Percentiles rank a stretch among this genome's conserved stretches.
These are phyloP conservation scores for Xylaria telfairii DNA, from an alignment of 495 filamentous ascomycete genomes.

Conservation along the genomic window DNA sequence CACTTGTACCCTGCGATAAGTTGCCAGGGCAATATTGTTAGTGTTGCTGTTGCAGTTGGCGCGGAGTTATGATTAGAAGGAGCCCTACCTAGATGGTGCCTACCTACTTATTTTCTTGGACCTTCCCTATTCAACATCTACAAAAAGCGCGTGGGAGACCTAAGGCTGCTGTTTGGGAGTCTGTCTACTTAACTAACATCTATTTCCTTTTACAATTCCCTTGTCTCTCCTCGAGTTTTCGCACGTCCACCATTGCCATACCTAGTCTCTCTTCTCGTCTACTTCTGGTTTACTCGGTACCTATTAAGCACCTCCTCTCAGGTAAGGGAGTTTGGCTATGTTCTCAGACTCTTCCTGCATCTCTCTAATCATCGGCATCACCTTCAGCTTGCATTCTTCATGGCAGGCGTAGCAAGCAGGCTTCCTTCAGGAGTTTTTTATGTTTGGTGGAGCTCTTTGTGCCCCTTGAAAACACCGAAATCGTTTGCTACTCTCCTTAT, in stretches of 20 bases:
- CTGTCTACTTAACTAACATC: background rate
- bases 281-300: background rate
- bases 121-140: background rate
- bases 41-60: background rate
- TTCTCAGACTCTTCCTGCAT: background rate
- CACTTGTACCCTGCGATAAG: background rate
- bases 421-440: background rate
- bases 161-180: background rate
- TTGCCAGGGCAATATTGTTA: background rate
- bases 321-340: background rate
- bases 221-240: no score
- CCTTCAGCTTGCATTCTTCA: background rate
- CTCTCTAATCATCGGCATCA: background rate
- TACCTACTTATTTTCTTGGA: background rate
- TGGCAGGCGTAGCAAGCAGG: background rate
- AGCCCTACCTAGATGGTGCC: background rate
- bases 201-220: background rate
- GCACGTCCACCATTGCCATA: background rate
- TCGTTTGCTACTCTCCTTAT: background rate
- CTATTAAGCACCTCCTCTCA: background rate
- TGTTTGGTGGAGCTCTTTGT: background rate
- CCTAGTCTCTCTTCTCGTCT: background rate
- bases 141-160: background rate
- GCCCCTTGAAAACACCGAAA: background rate
- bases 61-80: background rate